phyloP scores from a whole-genome alignment of 179 eudicot genomes.

The Corrigiola litoralis region DNA sequence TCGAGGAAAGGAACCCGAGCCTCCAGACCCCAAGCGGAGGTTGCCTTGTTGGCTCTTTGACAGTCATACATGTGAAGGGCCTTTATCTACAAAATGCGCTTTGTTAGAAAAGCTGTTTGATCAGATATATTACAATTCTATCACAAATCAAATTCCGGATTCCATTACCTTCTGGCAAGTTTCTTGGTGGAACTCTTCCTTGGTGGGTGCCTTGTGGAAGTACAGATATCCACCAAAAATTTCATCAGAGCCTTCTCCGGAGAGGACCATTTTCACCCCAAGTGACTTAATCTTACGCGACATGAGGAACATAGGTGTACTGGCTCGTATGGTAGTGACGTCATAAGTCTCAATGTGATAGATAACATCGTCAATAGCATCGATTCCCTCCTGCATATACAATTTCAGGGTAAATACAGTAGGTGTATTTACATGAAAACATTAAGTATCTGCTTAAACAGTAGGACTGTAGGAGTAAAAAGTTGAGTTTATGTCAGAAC shows the following conservation, averaged over 20 bases:
- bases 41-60: slow-evolving; percentile 80
- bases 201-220: slow-evolving; percentile 94
- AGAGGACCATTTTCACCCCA: slow-evolving; percentile 89
- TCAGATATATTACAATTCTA: background rate
- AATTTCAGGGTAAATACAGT: too few relatives aligned
- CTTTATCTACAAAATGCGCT: slow-evolving; percentile 51
- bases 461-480: too few relatives aligned
- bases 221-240: slow-evolving; percentile 88
- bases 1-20: slow-evolving; percentile 92
- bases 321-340: slow-evolving; percentile 86
- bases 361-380: slow-evolving; percentile 93
- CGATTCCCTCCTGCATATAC: slow-evolving; percentile 69
- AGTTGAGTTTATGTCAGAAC: too few relatives aligned
- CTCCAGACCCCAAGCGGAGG: slow-evolving; percentile 96
- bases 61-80: slow-evolving; percentile 91
- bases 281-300: slow-evolving; percentile 88
- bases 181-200: slow-evolving; percentile 83
- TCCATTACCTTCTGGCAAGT: slow-evolving; percentile 72
- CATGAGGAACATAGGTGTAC: slow-evolving; percentile 96
- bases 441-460: too few relatives aligned
- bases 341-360: slow-evolving; percentile 85
- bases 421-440: background rate
- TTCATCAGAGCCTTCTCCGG: slow-evolving; percentile 94
- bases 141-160: background rate
- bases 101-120: background rate